Evolutionary conservation across 2,329 filamentous ascomycete species (phyloP), one percentile per base, ranked within the genome.

Genomic region (Colletotrichum higginsianum): DNA sequence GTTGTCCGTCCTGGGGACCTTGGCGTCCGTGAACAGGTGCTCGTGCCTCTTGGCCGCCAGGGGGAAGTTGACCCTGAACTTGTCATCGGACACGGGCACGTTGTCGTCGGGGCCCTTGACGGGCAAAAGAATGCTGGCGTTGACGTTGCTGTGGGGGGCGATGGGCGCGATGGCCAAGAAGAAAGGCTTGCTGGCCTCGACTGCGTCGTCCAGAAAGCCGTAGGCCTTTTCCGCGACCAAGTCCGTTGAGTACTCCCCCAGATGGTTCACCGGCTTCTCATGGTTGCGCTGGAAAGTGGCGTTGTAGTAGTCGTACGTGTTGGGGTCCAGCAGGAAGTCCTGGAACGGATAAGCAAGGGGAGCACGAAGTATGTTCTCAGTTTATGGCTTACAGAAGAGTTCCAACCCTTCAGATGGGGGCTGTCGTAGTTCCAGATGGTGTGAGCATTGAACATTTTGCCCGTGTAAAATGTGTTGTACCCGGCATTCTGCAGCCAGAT

Each of bases 281-380:
- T 84, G 80, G 74, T 93, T 91, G 12, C 88, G 85, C 72, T 91
- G 87, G 77, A 90, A 91, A 5, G 87, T 90, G 2, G 88, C 84
- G 76, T 93, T 93, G 35, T 90, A 84, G 76, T 93, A 94, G 38
- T 87, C 83, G 76, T 94, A 94, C 0, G 92, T 94, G 74, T 86
- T 88, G 0, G 91, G 91, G 72, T 93, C 91, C 1, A 93, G 82
- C 1, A 92, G 81, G 74, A 92, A 86, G 74, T 78, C 78, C 79
- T 79, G 42, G 11, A 0, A 18, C 4, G 2, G 6, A 50, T 71
- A 1, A 60, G 61, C n/a, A 30, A n/a, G 9, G 9, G 26, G 26
- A 15, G 15, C 0, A 6, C 9, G 13, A 4, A 21, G 11, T 12
- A 5, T 4, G 1, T 18, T 8, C 0, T 44, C 2, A 42, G 18